Evolutionary conservation across 345 rosid genomes (phyloP).

Genomic region (Euphorbia lathyris): DNA sequence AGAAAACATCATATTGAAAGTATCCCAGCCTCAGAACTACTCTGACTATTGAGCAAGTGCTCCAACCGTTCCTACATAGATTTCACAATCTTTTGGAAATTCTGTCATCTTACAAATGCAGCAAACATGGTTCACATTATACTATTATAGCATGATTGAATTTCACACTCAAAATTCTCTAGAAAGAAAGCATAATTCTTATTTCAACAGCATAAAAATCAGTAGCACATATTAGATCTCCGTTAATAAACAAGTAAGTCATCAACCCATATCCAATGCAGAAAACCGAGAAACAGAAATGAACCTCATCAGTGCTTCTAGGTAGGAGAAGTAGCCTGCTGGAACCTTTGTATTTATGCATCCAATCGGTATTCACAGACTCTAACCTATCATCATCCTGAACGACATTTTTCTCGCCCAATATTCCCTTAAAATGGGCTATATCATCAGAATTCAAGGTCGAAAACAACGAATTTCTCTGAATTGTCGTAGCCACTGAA

Average conservation of each 20-base stretch:
- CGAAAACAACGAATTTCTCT: constrained; percentile 67
- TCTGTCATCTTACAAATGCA: background rate
- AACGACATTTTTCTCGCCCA: constrained; percentile 71
- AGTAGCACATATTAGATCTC: background rate
- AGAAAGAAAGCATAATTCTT: background rate
- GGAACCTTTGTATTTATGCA: constrained; percentile 73
- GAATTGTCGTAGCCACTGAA: constrained; percentile 32
- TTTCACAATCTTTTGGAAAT: background rate
- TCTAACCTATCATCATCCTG: constrained; percentile 73
- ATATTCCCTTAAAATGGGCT: constrained; percentile 52
- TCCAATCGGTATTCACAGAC: constrained; percentile 89
- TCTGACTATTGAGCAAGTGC: too few species aligned
- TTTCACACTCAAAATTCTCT: background rate
- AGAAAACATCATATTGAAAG: background rate
- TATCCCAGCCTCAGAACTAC: background rate
- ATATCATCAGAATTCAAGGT: constrained; percentile 61
- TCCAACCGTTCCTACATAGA: too few species aligned
- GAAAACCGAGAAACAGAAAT: constrained; percentile 4
- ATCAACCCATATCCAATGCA: background rate
- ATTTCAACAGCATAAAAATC: background rate
- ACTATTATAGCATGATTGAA: background rate
- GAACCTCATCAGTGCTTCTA: constrained; percentile 66
- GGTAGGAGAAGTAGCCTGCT: constrained; percentile 88
- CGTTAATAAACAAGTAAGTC: background rate
- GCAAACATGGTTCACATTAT: background rate